Evolutionary conservation across 768 basidiomycete species (phyloP), one percentile per base, ranked within the genome.

Genomic region (Tricholoma flavovirens): DNA sequence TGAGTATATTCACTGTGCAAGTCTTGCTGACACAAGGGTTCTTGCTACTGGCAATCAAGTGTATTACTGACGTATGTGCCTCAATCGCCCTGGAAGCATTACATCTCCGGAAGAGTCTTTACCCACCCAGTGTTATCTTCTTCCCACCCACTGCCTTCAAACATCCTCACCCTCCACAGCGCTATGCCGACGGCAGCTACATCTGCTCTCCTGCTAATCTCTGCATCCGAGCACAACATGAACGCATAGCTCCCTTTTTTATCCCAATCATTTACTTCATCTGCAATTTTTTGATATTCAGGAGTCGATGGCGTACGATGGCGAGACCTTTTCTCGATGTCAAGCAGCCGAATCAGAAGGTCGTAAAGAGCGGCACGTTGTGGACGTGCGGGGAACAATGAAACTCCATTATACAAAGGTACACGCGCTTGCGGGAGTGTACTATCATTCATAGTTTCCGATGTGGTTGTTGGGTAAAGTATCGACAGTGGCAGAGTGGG

Each of bases 141-240:
- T 7, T 77, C 75, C 80, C 80, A 84, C 0, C 75, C 77, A 7
- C 70, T 73, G 2, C 83, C 81, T 63, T 90, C 86, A 77, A 85
- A 93, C 81, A 92, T 83, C 56, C 84, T 75, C 42, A 91, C 56
- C 58, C 91, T 81, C 90, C 90, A 93, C 15, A 93, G 65, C 1
- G 91, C 88, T 42, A 86, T 78, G 0, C 85, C 86, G 11, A 87
- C 71, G 5, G 83, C 77, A 1, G 79, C 83, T 6, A 81, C 72
- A 62, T 93, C 90, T 0, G 77, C 84, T 35, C 83, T 73, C 54
- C 67, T 68, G 15, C 78, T 66, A 0, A 78, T 81, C 22, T 75
- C 67, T 12, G 69, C 72, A 53, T 81, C 76, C 6, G 87, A 82
- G 53, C 69, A 73, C 12, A 93, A 62, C 12, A 91, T 60, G 64